Percentiles rank a stretch among this genome's conserved stretches.
Conservation (phyloP, 768 basidiomycete species). For the Cyclocybe aegerita region DNA sequence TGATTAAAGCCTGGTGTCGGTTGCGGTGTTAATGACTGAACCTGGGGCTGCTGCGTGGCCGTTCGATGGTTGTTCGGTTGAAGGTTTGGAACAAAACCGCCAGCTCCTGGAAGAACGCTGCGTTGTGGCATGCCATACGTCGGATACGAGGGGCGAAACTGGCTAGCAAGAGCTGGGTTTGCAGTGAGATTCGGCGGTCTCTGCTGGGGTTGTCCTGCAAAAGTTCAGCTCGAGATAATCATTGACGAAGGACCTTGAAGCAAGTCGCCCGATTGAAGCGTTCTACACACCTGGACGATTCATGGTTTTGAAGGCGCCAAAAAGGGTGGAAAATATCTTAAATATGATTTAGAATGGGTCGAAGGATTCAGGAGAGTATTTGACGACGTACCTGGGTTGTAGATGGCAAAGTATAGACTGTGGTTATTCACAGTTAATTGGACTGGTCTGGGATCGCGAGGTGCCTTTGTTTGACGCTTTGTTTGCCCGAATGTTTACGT, state of each 20-base stretch:
- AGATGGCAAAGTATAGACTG: conserved; percentile 20
- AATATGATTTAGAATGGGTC: conserved; percentile 10
- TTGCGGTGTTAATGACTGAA: conserved; percentile 55
- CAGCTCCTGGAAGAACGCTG: conserved; percentile 41
- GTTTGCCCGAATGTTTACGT: conserved; percentile 32
- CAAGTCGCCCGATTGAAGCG: not conserved
- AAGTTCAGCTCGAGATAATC: conserved; percentile 24
- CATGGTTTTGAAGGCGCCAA: conserved; percentile 41
- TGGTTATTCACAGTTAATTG: conserved; percentile 29
- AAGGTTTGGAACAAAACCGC: conserved; percentile 55
- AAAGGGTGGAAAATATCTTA: conserved; percentile 26
- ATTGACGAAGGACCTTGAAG: conserved; percentile 11
- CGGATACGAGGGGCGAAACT: conserved; percentile 60
- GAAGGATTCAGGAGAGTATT: conserved; percentile 1
- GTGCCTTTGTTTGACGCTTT: conserved; percentile 41
- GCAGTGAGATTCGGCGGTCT: conserved; percentile 74
- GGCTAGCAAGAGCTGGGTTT: conserved; percentile 58
- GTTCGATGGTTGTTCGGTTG: conserved; percentile 63
- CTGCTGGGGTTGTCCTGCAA: conserved; percentile 76
- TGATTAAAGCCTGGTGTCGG: conserved; percentile 63
- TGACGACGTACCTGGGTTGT: conserved; percentile 19
- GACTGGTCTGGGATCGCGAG: conserved; percentile 22
- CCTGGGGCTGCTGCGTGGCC: conserved; percentile 50
- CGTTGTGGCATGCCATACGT: conserved; percentile 62
- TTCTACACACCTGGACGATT: conserved; percentile 56